A percentile compares a stretch with the other conserved stretches of the same genome.
phyloP scores from a whole-genome alignment of 768 basidiomycete genomes.

The Sporobolomyces pararoseus region DNA sequence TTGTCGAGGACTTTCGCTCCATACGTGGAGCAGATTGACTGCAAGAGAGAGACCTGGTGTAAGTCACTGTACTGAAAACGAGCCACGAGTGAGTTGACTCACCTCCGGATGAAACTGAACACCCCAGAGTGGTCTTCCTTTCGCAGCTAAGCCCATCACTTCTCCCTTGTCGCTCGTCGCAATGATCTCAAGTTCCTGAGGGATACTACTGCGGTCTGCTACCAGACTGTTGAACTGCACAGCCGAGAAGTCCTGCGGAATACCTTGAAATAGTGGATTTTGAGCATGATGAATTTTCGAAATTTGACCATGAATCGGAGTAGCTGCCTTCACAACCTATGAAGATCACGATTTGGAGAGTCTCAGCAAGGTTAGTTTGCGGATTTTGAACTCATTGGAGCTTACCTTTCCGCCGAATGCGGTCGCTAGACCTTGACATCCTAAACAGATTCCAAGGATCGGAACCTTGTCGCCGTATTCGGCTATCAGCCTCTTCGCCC shows the following conservation, averaged over 20 bases:
- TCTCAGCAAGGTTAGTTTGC: no score
- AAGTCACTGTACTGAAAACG: neutral
- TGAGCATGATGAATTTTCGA: conserved; percentile 15
- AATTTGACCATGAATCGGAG: conserved; percentile 37
- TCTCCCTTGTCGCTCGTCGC: conserved; percentile 17
- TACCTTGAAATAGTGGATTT: conserved; percentile 12
- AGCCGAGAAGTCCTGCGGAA: conserved; percentile 23
- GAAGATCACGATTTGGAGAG: no score
- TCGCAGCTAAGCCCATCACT: conserved; percentile 32
- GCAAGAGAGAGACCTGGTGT: neutral
- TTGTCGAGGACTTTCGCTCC: conserved; percentile 34
- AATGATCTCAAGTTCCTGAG: conserved; percentile 20
- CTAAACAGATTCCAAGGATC: conserved; percentile 41
- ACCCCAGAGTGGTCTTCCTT: conserved; percentile 29
- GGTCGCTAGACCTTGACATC: conserved; percentile 40
- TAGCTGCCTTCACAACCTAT: conserved; percentile 23
- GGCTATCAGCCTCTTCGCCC: conserved; percentile 27
- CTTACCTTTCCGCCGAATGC: conserved; percentile 30
- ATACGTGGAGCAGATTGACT: conserved; percentile 37
- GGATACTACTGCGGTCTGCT: neutral
- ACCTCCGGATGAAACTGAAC: conserved; percentile 43
- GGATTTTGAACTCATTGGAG: no score
- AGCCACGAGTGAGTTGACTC: neutral
- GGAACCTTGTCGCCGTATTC: conserved; percentile 25
- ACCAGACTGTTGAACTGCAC: conserved; percentile 41